These are phyloP conservation scores for Echeveria elegans DNA, from an alignment of 164 flowering plant species.

Conservation along the genomic window DNA sequence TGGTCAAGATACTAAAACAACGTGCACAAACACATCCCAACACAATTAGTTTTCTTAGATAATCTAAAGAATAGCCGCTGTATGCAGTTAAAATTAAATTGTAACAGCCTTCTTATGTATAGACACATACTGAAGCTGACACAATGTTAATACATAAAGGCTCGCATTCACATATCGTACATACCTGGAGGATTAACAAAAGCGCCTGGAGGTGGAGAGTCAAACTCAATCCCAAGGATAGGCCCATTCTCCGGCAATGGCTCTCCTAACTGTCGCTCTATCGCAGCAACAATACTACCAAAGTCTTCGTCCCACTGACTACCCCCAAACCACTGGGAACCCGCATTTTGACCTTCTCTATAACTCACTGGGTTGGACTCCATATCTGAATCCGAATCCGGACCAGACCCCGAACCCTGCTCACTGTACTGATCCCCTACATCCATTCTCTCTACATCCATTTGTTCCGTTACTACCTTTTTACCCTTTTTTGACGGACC, in stretches of 20 bases:
- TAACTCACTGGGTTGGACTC: background rate
- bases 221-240: background rate
- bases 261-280: background rate
- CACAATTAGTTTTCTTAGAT: background rate
- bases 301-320: background rate
- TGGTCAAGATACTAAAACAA: background rate
- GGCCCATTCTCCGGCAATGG: background rate
- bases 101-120: no score
- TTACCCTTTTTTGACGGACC: slow-evolving; percentile 12
- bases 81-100: no score
- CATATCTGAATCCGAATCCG: background rate
- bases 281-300: background rate
- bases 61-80: background rate
- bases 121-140: background rate
- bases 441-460: slow-evolving; percentile 15
- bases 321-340: background rate
- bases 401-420: background rate
- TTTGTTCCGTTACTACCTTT: background rate
- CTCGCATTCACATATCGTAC: background rate
- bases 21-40: background rate
- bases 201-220: background rate
- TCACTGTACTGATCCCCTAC: slow-evolving; percentile 3
- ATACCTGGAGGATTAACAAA: background rate
- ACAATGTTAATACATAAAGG: background rate
- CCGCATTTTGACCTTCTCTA: background rate